Conservation (phyloP, 306 rosid genomes). For the Vigna unguiculata region DNA sequence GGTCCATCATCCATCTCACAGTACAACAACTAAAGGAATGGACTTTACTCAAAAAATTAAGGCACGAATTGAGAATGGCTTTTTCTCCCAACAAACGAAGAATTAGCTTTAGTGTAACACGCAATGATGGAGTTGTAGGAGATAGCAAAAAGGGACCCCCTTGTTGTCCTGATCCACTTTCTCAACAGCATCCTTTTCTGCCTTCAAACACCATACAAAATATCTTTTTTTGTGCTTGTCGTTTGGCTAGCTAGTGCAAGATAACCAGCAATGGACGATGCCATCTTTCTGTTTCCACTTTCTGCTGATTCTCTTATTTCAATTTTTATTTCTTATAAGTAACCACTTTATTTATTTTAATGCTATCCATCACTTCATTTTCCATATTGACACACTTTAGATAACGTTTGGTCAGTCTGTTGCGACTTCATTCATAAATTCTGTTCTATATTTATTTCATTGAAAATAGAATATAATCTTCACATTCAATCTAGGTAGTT, state of each 20-base stretch:
- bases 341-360: conserved; percentile 28
- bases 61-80: background rate
- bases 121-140: background rate
- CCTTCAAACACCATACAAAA: conserved; percentile 10
- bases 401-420: background rate
- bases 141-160: background rate
- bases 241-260: background rate
- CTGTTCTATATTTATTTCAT: background rate
- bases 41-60: background rate
- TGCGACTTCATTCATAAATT: background rate
- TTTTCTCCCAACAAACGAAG: background rate
- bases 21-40: background rate
- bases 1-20: too few relatives aligned
- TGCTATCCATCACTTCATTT: background rate
- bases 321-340: background rate
- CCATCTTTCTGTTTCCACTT: background rate
- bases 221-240: conserved; percentile 24
- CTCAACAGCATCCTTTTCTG: conserved; percentile 6
- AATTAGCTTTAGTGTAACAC: background rate
- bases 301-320: background rate
- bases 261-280: conserved; percentile 2
- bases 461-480: background rate
- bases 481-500: background rate
- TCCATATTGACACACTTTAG: background rate
- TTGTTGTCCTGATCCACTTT: background rate